Evolutionary conservation across 2,329 filamentous ascomycete species (phyloP).

Genomic region (Coniochaeta ligniaria): DNA sequence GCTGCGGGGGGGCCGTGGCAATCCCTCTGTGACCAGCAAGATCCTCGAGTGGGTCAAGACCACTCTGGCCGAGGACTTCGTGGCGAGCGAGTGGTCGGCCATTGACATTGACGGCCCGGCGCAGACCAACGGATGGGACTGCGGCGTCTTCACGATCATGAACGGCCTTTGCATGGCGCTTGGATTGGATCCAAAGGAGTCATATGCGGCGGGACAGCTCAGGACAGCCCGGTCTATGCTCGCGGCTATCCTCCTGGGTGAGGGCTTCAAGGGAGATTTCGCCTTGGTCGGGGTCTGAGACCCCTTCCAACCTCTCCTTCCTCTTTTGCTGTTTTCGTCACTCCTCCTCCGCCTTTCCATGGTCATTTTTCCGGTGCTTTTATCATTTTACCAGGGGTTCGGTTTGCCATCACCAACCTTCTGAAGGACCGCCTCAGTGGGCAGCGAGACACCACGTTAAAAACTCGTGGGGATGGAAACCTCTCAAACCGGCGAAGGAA

Average conservation of each 20-base stretch:
- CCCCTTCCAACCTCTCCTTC: background rate
- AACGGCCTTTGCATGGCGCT: conserved; percentile 60
- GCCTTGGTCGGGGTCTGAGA: conserved; percentile 31
- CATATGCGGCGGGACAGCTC: conserved; percentile 48
- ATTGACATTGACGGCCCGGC: conserved; percentile 40
- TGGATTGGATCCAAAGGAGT: conserved; percentile 41
- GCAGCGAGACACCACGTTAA: background rate
- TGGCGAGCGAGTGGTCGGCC: conserved; percentile 52
- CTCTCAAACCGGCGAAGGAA: background rate
- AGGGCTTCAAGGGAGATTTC: conserved; percentile 58
- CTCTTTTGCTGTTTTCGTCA: background rate
- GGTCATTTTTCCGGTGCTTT: background rate
- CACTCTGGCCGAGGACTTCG: conserved; percentile 49
- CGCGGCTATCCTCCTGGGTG: conserved; percentile 58
- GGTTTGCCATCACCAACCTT: too few relatives aligned
- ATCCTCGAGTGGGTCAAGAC: conserved; percentile 49
- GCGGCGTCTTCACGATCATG: conserved; percentile 69
- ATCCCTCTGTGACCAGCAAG: conserved; percentile 28
- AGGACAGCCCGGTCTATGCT: conserved; percentile 52
- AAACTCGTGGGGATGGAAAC: background rate
- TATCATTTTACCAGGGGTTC: too few relatives aligned
- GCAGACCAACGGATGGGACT: conserved; percentile 66
- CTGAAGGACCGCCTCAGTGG: background rate
- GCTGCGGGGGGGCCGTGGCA: conserved; percentile 33
- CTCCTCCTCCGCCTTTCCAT: background rate